Conservation (phyloP, 2,329 filamentous ascomycete species). For the Helicocarpus griseus region DNA sequence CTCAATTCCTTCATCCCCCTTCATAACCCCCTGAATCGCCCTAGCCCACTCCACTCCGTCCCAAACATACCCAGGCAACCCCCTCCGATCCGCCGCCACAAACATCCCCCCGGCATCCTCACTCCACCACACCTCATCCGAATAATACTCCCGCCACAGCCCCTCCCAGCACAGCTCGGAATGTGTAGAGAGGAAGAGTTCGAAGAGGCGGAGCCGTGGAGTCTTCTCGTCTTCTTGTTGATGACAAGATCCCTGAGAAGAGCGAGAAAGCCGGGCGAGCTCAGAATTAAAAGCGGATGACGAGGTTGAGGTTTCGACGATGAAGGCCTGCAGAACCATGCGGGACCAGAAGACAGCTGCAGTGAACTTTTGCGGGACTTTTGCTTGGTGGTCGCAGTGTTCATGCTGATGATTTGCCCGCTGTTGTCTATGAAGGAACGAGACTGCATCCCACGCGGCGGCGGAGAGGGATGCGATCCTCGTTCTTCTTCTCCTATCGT, state of each 20-base stretch:
- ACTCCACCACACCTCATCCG: constrained; percentile 15
- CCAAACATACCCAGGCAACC: neutral
- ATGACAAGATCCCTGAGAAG: too few relatives aligned
- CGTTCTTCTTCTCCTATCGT: neutral
- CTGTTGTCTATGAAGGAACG: neutral
- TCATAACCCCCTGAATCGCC: too few relatives aligned
- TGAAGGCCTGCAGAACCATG: constrained; percentile 15
- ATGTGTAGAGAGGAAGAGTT: constrained; percentile 13
- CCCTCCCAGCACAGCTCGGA: constrained; percentile 19
- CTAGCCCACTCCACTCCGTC: too few relatives aligned
- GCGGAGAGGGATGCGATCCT: neutral
- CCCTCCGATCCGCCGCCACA: constrained; percentile 17
- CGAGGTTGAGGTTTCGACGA: neutral
- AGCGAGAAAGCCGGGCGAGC: neutral
- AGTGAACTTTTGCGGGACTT: constrained; percentile 12
- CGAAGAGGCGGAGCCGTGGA: constrained; percentile 10
- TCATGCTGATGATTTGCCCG: neutral
- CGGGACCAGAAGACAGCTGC: constrained; percentile 23
- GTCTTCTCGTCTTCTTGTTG: neutral
- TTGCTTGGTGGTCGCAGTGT: neutral
- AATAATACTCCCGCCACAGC: constrained; percentile 20
- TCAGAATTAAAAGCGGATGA: neutral
- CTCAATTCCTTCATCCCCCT: neutral
- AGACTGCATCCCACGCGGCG: neutral
- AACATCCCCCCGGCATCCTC: constrained; percentile 16